Evolutionary conservation across 2,329 filamentous ascomycete species (phyloP).

Genomic region (Epichloe gansuensis): DNA sequence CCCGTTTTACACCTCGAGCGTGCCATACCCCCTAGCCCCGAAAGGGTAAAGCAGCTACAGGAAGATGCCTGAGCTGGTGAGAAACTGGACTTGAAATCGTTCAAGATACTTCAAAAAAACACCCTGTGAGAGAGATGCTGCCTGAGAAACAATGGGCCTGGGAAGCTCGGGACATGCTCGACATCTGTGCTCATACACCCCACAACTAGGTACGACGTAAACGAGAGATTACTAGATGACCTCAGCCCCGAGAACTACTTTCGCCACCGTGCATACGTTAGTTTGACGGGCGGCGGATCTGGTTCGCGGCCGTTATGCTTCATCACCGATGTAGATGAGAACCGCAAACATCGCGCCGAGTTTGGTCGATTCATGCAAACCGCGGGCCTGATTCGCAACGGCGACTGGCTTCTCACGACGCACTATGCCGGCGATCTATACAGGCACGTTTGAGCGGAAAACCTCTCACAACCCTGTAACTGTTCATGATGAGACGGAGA

Average conservation of each 20-base stretch:
- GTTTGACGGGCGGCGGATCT: constrained; percentile 27
- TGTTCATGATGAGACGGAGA: no score
- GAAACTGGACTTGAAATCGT: not conserved
- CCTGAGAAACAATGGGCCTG: no score
- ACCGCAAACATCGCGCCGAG: constrained; percentile 25
- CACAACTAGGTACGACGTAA: constrained; percentile 19
- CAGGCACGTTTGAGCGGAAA: constrained; percentile 16
- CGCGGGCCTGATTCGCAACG: constrained; percentile 18
- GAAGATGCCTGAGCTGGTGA: not conserved
- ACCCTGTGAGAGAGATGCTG: not conserved
- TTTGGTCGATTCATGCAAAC: constrained; percentile 21
- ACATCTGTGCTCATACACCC: no score
- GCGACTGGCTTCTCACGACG: constrained; percentile 27
- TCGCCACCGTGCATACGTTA: constrained; percentile 25
- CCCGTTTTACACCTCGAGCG: not conserved
- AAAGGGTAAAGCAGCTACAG: not conserved
- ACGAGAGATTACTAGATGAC: constrained; percentile 25
- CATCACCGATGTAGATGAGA: constrained; percentile 26
- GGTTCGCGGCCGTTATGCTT: constrained; percentile 24
- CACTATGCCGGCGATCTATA: constrained; percentile 26
- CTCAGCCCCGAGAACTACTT: constrained; percentile 21
- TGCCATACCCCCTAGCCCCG: not conserved
- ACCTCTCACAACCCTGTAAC: no score
- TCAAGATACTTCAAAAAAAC: not conserved
- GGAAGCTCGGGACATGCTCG: no score